Percentiles rank a stretch among this genome's conserved stretches.
phyloP scores from a whole-genome alignment of 83 land plant genomes.

The Picea abies region DNA sequence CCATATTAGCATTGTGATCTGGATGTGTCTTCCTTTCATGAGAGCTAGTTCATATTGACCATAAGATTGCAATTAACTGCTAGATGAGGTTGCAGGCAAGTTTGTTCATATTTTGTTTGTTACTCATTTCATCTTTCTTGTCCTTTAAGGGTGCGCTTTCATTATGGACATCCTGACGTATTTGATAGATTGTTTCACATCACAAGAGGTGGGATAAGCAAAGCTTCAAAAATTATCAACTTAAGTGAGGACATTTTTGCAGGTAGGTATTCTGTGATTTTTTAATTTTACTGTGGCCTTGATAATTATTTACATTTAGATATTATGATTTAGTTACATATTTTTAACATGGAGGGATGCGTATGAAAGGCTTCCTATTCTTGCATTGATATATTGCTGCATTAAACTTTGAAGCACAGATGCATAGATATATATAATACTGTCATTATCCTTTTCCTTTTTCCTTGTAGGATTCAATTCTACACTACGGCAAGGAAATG shows the following conservation, averaged over 20 bases:
- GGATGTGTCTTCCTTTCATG: neutral
- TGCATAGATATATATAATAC: neutral
- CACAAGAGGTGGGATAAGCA: constrained; percentile 85
- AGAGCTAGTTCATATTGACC: neutral
- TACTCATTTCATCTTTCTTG: neutral
- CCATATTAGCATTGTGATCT: neutral
- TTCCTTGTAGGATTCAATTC: constrained; percentile 63
- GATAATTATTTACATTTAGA: neutral
- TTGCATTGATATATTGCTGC: neutral
- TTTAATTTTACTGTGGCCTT: neutral
- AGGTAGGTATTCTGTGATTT: constrained; percentile 35
- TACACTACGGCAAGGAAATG: constrained; percentile 71
- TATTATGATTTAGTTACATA: neutral
- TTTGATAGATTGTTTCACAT: constrained; percentile 82
- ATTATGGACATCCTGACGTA: constrained; percentile 90
- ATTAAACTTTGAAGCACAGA: neutral
- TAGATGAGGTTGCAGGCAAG: neutral
- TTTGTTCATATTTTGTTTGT: neutral
- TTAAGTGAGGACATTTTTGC: constrained; percentile 78
- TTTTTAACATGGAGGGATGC: neutral
- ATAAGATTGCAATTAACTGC: neutral
- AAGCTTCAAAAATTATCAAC: constrained; percentile 74
- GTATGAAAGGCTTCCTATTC: no score
- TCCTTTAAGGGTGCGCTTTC: constrained; percentile 72
- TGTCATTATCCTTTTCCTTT: constrained; percentile 9